A percentile compares a stretch with the other conserved stretches of the same genome.
Conservation (phyloP, 768 basidiomycete genomes). For the Tylopilus intermedius region DNA sequence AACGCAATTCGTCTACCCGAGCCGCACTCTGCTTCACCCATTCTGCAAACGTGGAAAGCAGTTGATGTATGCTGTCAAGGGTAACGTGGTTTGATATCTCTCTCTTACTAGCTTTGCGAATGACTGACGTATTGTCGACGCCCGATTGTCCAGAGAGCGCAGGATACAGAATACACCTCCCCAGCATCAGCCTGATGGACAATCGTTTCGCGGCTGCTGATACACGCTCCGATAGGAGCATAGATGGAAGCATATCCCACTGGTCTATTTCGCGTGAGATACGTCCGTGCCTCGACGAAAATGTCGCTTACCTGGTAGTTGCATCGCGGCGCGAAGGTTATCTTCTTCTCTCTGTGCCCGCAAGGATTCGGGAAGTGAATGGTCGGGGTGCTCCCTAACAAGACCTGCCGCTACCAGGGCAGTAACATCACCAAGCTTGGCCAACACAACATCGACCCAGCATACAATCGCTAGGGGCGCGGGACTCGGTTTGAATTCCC, state of each 20-base stretch:
- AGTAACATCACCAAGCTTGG: slow-evolving; percentile 42
- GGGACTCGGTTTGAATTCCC: slow-evolving; percentile 21
- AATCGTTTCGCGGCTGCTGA: slow-evolving; percentile 63
- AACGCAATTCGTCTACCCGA: slow-evolving; percentile 11
- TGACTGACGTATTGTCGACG: slow-evolving; percentile 21
- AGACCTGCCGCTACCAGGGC: slow-evolving; percentile 29
- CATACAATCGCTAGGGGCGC: slow-evolving; percentile 41
- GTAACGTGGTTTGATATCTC: not conserved
- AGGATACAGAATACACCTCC: slow-evolving; percentile 48
- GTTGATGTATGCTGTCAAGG: slow-evolving; percentile 10
- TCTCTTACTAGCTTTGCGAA: not conserved
- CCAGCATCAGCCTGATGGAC: slow-evolving; percentile 51
- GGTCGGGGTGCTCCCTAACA: slow-evolving; percentile 6
- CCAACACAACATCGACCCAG: slow-evolving; percentile 62
- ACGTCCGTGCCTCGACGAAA: not conserved
- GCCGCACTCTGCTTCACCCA: slow-evolving; percentile 17
- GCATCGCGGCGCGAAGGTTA: slow-evolving; percentile 52
- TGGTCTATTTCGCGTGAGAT: slow-evolving; percentile 37
- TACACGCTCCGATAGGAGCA: slow-evolving; percentile 43
- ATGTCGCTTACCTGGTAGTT: slow-evolving; percentile 54
- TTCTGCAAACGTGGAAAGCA: slow-evolving; percentile 17
- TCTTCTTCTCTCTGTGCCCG: slow-evolving; percentile 45
- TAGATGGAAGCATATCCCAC: slow-evolving; percentile 45
- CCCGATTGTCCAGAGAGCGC: slow-evolving; percentile 23
- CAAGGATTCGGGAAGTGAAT: slow-evolving; percentile 27